phyloP scores from a whole-genome alignment of 768 basidiomycete species.

The Piloderma croceum region DNA sequence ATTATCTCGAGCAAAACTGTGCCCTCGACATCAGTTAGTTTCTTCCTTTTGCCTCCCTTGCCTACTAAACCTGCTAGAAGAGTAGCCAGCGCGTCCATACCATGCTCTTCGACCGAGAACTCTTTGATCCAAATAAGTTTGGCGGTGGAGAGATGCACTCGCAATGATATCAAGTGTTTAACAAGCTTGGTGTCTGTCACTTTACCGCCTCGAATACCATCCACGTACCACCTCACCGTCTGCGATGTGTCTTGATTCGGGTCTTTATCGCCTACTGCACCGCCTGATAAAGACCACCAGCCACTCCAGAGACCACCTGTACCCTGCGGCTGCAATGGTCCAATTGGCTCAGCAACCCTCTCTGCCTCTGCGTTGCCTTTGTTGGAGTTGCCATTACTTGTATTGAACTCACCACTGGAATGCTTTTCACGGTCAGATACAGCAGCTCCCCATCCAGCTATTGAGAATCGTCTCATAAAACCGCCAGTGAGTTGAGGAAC shows the following conservation, averaged over 20 bases:
- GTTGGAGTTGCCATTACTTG: constrained; percentile 12
- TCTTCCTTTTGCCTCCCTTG: constrained; percentile 59
- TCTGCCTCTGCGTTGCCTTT: constrained; percentile 25
- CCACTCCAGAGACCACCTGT: constrained; percentile 74
- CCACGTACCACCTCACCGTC: constrained; percentile 59
- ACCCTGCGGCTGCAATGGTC: constrained; percentile 52
- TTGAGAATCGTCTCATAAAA: constrained; percentile 62
- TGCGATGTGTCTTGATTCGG: constrained; percentile 35
- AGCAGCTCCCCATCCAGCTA: constrained; percentile 51
- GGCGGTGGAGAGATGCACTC: constrained; percentile 83
- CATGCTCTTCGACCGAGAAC: constrained; percentile 63
- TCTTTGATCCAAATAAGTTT: constrained; percentile 72
- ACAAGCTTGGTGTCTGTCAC: constrained; percentile 53
- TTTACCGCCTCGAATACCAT: constrained; percentile 51
- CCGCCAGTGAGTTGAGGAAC: constrained; percentile 72
- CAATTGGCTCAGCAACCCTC: constrained; percentile 19
- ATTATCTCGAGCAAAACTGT: constrained; percentile 67
- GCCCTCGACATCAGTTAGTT: constrained; percentile 59
- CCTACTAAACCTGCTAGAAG: constrained; percentile 58
- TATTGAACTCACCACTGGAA: constrained; percentile 35
- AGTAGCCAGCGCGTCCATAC: constrained; percentile 56
- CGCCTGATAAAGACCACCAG: constrained; percentile 72
- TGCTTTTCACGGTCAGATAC: constrained; percentile 28
- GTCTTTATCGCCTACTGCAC: constrained; percentile 23
- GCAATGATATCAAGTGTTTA: constrained; percentile 75